Percentiles rank a stretch among this genome's conserved stretches.
These are phyloP conservation scores for Urtica urens DNA, from an alignment of 306 rosid species.

Conservation along the genomic window DNA sequence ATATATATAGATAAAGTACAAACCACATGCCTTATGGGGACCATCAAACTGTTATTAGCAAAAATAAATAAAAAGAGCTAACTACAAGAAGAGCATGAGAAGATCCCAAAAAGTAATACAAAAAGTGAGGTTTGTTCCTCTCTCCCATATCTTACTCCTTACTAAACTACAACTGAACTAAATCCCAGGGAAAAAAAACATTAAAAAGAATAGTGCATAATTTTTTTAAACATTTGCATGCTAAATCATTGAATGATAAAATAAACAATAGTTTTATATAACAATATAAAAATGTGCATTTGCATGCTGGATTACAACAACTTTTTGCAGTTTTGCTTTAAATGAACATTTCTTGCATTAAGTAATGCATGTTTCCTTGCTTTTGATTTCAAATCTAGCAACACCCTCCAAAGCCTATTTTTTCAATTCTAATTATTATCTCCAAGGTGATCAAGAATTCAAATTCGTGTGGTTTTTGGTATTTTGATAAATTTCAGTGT, in stretches of 20 bases:
- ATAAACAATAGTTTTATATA: background rate
- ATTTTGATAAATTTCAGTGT: background rate
- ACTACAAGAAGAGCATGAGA: constrained; percentile 42
- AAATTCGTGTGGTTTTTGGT: background rate
- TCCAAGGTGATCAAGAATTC: background rate
- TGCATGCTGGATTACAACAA: constrained; percentile 45
- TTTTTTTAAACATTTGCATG: constrained; percentile 31
- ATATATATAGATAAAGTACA: no score
- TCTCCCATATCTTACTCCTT: constrained; percentile 30
- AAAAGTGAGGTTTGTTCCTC: constrained; percentile 23
- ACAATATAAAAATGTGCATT: constrained; percentile 16
- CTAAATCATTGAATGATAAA: background rate
- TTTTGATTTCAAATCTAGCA: constrained; percentile 5
- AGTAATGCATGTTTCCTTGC: constrained; percentile 22
- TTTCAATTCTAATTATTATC: background rate
- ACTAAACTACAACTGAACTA: constrained; percentile 31
- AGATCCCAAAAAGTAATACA: constrained; percentile 75
- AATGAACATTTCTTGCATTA: constrained; percentile 41
- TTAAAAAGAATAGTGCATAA: constrained; percentile 2
- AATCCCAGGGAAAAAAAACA: constrained; percentile 46
- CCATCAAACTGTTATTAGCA: constrained; percentile 33
- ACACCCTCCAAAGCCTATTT: background rate
- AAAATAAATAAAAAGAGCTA: constrained; percentile 27
- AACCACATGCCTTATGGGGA: constrained; percentile 79
- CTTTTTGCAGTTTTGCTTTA: constrained; percentile 58